Evolutionary conservation across 2,329 filamentous ascomycete genomes (phyloP).

Genomic region (Arthrobotrys sphaeroides): DNA sequence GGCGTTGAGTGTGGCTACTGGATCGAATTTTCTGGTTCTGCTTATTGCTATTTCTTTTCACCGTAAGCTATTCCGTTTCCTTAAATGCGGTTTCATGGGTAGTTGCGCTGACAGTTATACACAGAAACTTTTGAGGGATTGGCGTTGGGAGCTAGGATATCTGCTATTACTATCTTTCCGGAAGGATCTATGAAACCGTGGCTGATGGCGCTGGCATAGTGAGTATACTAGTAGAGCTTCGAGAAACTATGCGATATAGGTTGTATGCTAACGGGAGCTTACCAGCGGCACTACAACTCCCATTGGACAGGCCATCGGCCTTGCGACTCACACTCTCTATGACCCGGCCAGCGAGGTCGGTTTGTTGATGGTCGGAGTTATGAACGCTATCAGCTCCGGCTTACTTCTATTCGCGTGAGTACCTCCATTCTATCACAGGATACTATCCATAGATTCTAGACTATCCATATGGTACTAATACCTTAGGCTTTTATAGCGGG

Average conservation of each 20-base stretch:
- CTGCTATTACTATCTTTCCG: constrained; percentile 76
- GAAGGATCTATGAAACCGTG: constrained; percentile 76
- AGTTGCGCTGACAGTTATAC: neutral
- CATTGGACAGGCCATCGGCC: constrained; percentile 72
- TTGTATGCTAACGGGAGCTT: neutral
- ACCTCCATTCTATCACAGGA: constrained; percentile 61
- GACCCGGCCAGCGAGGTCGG: constrained; percentile 72
- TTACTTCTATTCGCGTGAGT: constrained; percentile 56
- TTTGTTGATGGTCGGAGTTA: constrained; percentile 71
- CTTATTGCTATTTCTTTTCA: constrained; percentile 83
- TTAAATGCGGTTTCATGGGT: neutral
- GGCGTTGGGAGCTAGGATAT: constrained; percentile 84
- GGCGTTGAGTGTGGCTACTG: constrained; percentile 80
- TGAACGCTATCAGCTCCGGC: constrained; percentile 68
- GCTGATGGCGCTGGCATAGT: constrained; percentile 58
- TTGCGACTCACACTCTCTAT: constrained; percentile 68
- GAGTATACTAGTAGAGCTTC: neutral
- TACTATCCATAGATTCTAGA: no score
- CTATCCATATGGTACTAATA: constrained; percentile 59
- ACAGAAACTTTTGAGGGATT: constrained; percentile 83
- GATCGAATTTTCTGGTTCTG: constrained; percentile 80
- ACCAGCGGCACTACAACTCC: constrained; percentile 67
- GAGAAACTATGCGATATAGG: neutral
- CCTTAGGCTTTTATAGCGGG: constrained; percentile 59
- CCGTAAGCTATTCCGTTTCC: constrained; percentile 31